These are phyloP conservation scores for Lodderomyces parapsilosis DNA, from an alignment of 1,139 yeast genomes.

Conservation along the genomic window DNA sequence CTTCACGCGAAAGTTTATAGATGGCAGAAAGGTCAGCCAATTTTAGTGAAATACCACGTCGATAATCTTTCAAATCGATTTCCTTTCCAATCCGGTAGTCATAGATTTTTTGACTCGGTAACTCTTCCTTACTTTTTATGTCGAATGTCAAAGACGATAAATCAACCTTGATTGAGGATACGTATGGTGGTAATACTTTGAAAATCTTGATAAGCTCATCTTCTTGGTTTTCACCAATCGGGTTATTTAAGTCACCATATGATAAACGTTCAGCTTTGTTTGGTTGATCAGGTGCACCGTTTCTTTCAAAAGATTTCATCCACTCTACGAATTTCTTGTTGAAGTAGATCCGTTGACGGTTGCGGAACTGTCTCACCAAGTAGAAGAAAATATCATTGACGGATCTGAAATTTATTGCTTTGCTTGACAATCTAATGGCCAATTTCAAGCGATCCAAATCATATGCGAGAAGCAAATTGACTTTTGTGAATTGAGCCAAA, in stretches of 20 bases:
- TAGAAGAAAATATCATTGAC: constrained; percentile 41
- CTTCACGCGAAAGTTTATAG: constrained; percentile 25
- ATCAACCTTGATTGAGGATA: constrained; percentile 27
- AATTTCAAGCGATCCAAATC: constrained; percentile 22
- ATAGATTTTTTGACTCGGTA: constrained; percentile 32
- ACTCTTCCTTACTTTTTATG: constrained; percentile 42
- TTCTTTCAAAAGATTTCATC: constrained; percentile 2
- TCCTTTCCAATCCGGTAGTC: constrained; percentile 25
- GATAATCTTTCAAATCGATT: constrained; percentile 38
- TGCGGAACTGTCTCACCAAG: constrained; percentile 33
- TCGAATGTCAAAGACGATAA: constrained; percentile 28
- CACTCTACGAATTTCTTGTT: constrained; percentile 26
- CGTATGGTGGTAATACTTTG: constrained; percentile 28
- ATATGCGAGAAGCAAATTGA: constrained; percentile 28
- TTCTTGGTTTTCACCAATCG: background rate
- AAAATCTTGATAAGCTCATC: constrained; percentile 25
- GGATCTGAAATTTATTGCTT: constrained; percentile 30
- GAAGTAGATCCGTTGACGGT: constrained; percentile 24
- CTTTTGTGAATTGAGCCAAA: constrained; percentile 26
- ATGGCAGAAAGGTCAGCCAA: constrained; percentile 21
- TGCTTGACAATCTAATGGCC: constrained; percentile 26
- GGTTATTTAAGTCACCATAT: background rate
- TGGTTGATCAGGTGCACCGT: background rate
- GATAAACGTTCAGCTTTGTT: constrained; percentile 4
- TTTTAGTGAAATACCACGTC: constrained; percentile 38